These are phyloP conservation scores for Stephanocyclus meneghinianus DNA, from an alignment of 352 stramenopile genomes.

Conservation along the genomic window DNA sequence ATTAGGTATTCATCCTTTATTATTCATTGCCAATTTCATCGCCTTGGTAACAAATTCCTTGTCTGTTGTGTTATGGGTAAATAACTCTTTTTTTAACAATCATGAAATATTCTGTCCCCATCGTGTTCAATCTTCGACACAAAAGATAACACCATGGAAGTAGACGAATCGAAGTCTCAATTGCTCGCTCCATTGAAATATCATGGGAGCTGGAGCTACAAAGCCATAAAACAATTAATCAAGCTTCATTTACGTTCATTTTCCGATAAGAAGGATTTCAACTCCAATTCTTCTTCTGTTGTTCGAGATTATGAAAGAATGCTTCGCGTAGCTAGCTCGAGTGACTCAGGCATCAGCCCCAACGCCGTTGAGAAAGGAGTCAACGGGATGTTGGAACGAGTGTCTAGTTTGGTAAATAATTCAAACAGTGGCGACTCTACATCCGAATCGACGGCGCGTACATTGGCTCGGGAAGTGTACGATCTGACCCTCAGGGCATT, in stretches of 20 bases:
- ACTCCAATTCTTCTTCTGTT: conserved; percentile 75
- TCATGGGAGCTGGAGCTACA: conserved; percentile 88
- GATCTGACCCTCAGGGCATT: conserved; percentile 76
- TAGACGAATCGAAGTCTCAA: not conserved
- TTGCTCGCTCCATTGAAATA: conserved; percentile 33
- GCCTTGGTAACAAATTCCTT: too few relatives aligned
- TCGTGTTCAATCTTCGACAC: too few relatives aligned
- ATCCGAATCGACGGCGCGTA: conserved; percentile 5
- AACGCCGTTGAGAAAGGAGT: conserved; percentile 94
- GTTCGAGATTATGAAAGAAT: conserved; percentile 88
- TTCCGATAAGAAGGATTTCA: conserved; percentile 34
- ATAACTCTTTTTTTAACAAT: not conserved
- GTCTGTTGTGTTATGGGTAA: too few relatives aligned
- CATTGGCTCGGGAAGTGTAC: conserved; percentile 68
- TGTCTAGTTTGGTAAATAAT: conserved; percentile 83
- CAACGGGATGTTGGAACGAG: conserved; percentile 92
- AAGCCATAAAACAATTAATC: conserved; percentile 91
- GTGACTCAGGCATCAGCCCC: conserved; percentile 87
- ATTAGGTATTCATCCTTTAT: too few relatives aligned
- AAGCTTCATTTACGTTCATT: conserved; percentile 86
- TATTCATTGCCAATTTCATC: too few relatives aligned
- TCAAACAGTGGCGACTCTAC: not conserved
- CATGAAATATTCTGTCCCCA: too few relatives aligned
- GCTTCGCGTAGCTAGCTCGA: conserved; percentile 84
- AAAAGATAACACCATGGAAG: not conserved